A percentile compares a stretch with the other conserved stretches of the same genome.
Evolutionary conservation across 2,329 filamentous ascomycete genomes (phyloP).

Genomic region (Neoarthrinium moseri): DNA sequence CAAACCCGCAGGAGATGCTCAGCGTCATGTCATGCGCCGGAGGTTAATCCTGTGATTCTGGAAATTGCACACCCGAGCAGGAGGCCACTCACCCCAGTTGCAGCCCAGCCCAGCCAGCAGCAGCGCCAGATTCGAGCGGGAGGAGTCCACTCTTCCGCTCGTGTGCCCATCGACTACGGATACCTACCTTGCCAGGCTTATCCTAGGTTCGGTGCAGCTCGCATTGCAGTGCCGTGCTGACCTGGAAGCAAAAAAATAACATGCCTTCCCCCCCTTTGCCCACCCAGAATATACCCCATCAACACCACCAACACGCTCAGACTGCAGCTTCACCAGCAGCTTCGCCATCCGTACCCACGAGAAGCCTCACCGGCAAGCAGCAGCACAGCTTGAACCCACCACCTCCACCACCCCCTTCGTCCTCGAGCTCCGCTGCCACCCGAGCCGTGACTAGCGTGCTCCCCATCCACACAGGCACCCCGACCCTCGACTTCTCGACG

Average conservation of each 20-base stretch:
- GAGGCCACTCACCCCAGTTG: too few species aligned
- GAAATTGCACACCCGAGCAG: too few species aligned
- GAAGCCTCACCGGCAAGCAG: not conserved
- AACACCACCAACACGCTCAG: not conserved
- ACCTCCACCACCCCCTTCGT: not conserved
- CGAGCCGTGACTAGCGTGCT: constrained; percentile 20
- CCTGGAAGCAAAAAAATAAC: not conserved
- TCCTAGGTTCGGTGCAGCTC: too few species aligned
- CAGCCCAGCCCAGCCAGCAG: too few species aligned
- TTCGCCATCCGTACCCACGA: not conserved
- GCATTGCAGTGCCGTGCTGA: too few species aligned
- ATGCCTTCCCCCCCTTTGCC: constrained; percentile 14
- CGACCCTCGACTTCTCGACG: constrained; percentile 24
- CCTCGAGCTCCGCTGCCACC: constrained; percentile 3
- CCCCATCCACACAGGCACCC: constrained; percentile 12
- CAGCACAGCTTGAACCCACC: not conserved
- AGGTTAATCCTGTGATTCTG: too few species aligned
- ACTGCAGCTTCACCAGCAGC: not conserved
- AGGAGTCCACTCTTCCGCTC: too few species aligned
- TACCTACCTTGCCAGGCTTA: too few species aligned
- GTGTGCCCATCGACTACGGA: too few species aligned
- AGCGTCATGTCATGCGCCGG: too few species aligned
- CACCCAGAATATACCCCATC: constrained; percentile 1
- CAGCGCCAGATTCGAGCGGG: too few species aligned
- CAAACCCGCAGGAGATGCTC: too few species aligned